phyloP scores from a whole-genome alignment of 805 yeast species.

The Blastobotrys chiropterorum region DNA sequence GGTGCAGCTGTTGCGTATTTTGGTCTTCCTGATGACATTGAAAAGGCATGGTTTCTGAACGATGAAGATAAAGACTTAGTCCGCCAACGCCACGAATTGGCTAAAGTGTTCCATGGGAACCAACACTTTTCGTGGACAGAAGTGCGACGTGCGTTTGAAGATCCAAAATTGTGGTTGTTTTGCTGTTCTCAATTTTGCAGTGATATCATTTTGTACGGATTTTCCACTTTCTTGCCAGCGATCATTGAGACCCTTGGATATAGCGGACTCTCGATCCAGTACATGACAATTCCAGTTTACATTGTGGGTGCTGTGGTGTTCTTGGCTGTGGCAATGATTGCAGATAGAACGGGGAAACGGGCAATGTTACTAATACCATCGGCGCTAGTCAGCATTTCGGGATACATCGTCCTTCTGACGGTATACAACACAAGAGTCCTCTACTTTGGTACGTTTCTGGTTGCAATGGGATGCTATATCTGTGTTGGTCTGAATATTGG shows the following conservation, averaged over 20 bases:
- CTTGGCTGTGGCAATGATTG: slow-evolving; percentile 18
- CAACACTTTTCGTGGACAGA: slow-evolving; percentile 30
- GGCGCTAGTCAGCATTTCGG: background rate
- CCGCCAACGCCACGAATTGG: slow-evolving; percentile 31
- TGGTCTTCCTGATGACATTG: slow-evolving; percentile 37
- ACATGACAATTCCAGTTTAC: slow-evolving; percentile 41
- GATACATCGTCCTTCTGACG: background rate
- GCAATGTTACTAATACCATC: background rate
- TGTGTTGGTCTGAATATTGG: background rate
- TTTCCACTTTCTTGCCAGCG: slow-evolving; percentile 41
- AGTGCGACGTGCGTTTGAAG: slow-evolving; percentile 32
- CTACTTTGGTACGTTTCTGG: slow-evolving; percentile 7
- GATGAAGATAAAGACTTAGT: slow-evolving; percentile 36
- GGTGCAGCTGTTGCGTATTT: background rate
- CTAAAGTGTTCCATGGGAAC: slow-evolving; percentile 34
- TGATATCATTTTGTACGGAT: slow-evolving; percentile 43
- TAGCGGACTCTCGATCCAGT: slow-evolving; percentile 36
- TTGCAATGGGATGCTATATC: slow-evolving; percentile 24
- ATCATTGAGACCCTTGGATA: slow-evolving; percentile 41
- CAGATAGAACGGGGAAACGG: slow-evolving; percentile 4
- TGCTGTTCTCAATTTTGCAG: slow-evolving; percentile 27
- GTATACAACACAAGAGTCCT: background rate
- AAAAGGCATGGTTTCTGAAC: slow-evolving; percentile 36
- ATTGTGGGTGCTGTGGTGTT: slow-evolving; percentile 44
- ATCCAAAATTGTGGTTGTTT: slow-evolving; percentile 31